These are phyloP conservation scores for Nicotiana attenuata DNA, from an alignment of 257 asterid genomes.

Conservation along the genomic window DNA sequence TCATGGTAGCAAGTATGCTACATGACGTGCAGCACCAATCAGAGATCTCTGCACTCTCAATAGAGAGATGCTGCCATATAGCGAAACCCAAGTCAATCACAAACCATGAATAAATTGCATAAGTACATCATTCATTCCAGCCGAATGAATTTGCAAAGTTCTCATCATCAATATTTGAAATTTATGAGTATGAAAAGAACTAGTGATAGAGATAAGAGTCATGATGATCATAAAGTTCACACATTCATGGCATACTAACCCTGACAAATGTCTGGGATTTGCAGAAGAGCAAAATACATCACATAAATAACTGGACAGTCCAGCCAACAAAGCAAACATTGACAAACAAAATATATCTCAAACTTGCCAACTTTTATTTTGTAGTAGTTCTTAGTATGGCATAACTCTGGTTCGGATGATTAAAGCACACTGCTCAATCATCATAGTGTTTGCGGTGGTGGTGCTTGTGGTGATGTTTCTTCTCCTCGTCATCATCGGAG, in stretches of 20 bases:
- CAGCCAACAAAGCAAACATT: background rate
- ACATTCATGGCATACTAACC: background rate
- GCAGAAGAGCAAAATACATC: background rate
- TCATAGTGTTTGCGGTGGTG: slow-evolving; percentile 46
- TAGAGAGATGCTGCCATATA: background rate
- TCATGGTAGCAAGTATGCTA: too few species aligned
- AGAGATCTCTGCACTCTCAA: too few species aligned
- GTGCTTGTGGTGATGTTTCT: slow-evolving; percentile 12
- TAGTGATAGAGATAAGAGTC: background rate
- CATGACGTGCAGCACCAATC: too few species aligned
- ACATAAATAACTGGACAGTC: background rate
- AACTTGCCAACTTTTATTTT: slow-evolving; percentile 16
- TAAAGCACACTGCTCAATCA: slow-evolving; percentile 15
- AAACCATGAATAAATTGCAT: background rate
- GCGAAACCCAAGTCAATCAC: background rate
- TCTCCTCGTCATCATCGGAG: slow-evolving; percentile 31
- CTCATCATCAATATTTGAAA: background rate
- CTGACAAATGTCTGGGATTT: background rate
- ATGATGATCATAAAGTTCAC: background rate
- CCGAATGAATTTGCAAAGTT: background rate
- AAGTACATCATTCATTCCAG: background rate
- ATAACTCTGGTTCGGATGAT: background rate
- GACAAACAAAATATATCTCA: background rate
- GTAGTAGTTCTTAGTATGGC: slow-evolving; percentile 8
- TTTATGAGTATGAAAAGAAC: background rate